Percentiles rank a stretch among this genome's conserved stretches.
Conservation (phyloP, 2,329 filamentous ascomycete genomes). For the Gyromitra esculenta region DNA sequence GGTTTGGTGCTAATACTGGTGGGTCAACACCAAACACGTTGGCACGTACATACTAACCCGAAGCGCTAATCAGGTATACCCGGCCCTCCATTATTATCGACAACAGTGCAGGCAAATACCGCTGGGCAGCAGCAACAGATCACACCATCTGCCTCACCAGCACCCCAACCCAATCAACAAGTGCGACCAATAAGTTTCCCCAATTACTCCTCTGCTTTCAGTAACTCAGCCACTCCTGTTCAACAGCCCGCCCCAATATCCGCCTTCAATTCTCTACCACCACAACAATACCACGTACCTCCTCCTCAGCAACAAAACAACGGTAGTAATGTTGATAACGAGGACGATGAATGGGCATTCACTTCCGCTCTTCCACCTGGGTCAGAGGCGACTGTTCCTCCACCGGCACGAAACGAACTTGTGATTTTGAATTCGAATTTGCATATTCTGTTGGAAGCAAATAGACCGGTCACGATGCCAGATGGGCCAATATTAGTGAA, state of each 20-base stretch:
- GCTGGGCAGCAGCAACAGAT: slow-evolving; percentile 61
- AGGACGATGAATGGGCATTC: slow-evolving; percentile 94
- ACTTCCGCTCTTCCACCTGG: slow-evolving; percentile 80
- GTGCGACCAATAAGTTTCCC: slow-evolving; percentile 59
- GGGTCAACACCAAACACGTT: slow-evolving; percentile 57
- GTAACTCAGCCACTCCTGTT: slow-evolving; percentile 68
- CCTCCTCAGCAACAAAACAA: slow-evolving; percentile 58
- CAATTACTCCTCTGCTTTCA: slow-evolving; percentile 58
- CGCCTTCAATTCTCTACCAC: slow-evolving; percentile 55
- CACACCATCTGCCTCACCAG: slow-evolving; percentile 53
- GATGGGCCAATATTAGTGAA: slow-evolving; percentile 72
- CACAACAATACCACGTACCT: slow-evolving; percentile 57
- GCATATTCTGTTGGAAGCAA: slow-evolving; percentile 77
- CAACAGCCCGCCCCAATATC: slow-evolving; percentile 61
- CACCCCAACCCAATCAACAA: slow-evolving; percentile 49
- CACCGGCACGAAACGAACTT: slow-evolving; percentile 71
- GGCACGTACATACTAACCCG: slow-evolving; percentile 55
- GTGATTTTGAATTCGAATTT: slow-evolving; percentile 76
- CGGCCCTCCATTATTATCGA: slow-evolving; percentile 71
- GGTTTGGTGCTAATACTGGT: slow-evolving; percentile 77
- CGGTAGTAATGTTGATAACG: slow-evolving; percentile 57
- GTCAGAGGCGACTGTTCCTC: slow-evolving; percentile 60
- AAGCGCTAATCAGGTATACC: slow-evolving; percentile 66
- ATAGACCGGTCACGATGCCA: slow-evolving; percentile 66
- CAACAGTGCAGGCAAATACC: slow-evolving; percentile 70